Conservation (phyloP, 2,329 filamentous ascomycete genomes). For the Fonsecaea multimorphosa region DNA sequence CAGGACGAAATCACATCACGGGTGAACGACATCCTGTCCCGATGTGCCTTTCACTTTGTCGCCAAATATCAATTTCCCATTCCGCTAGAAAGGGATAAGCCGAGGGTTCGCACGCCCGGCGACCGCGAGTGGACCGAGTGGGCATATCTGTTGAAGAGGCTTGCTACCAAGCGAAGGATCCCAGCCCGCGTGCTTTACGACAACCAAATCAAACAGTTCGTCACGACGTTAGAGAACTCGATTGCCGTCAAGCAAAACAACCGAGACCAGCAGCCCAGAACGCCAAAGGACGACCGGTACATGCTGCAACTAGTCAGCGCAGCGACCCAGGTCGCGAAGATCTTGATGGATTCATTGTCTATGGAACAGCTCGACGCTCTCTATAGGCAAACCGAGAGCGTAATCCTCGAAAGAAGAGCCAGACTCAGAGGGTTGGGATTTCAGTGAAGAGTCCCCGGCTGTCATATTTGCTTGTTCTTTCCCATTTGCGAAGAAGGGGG, state of each 20-base stretch:
- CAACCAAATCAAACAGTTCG: constrained; percentile 88
- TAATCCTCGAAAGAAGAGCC: constrained; percentile 71
- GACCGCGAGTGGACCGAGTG: constrained; percentile 91
- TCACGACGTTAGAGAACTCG: constrained; percentile 86
- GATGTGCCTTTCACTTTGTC: constrained; percentile 88
- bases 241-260: constrained; percentile 70
- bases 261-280: constrained; percentile 66
- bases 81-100: constrained; percentile 80
- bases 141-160: constrained; percentile 83
- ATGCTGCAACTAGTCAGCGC: constrained; percentile 86
- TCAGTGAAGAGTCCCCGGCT: constrained; percentile 22
- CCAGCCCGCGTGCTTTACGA: constrained; percentile 84
- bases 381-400: constrained; percentile 80
- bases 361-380: constrained; percentile 83
- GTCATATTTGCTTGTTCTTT: constrained; percentile 10
- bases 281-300: constrained; percentile 86
- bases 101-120: constrained; percentile 73
- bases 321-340: constrained; percentile 85
- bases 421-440: constrained; percentile 32
- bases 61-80: constrained; percentile 92
- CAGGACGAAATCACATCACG: constrained; percentile 80
- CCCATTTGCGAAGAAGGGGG: background rate
- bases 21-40: constrained; percentile 83
- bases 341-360: constrained; percentile 80
- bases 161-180: constrained; percentile 85